These are phyloP conservation scores for Penicillium roqueforti DNA, from an alignment of 495 filamentous ascomycete species.

Conservation along the genomic window DNA sequence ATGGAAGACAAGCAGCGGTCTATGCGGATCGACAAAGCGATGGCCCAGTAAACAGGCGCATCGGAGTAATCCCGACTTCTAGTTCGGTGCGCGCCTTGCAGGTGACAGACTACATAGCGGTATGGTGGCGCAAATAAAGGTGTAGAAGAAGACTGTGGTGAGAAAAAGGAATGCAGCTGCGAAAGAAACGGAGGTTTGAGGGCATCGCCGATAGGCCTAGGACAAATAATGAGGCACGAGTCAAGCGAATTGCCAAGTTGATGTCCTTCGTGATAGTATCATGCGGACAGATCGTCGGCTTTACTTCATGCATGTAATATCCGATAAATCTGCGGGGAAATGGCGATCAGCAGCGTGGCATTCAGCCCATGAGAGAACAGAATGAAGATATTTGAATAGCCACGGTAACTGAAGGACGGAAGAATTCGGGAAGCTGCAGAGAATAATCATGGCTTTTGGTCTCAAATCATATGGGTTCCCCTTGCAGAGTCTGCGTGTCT, in stretches of 20 bases:
- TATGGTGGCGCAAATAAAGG: conserved; percentile 29
- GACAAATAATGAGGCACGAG: neutral
- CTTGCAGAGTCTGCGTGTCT: conserved; percentile 18
- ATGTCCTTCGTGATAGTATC: conserved; percentile 21
- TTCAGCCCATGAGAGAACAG: neutral
- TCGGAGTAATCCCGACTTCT: conserved; percentile 1
- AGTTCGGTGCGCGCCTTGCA: conserved; percentile 10
- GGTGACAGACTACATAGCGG: conserved; percentile 18
- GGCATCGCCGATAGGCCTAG: conserved; percentile 5
- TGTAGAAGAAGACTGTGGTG: conserved; percentile 17
- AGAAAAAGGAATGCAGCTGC: neutral
- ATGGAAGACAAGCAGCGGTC: conserved; percentile 30
- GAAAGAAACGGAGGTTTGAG: neutral
- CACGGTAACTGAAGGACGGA: neutral
- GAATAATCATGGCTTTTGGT: conserved; percentile 4
- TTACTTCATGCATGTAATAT: conserved; percentile 2
- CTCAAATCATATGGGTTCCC: conserved; percentile 23
- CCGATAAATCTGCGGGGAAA: conserved; percentile 21
- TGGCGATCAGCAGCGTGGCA: conserved; percentile 17
- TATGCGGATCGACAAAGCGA: conserved; percentile 22
- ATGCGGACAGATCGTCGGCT: conserved; percentile 17
- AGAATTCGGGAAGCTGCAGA: conserved; percentile 16
- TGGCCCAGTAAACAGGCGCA: conserved; percentile 7
- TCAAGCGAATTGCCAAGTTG: conserved; percentile 9
- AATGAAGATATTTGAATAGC: neutral